Base-by-base conservation (phyloP, 768 basidiomycete species). In the Exidia glandulosa region DNA sequence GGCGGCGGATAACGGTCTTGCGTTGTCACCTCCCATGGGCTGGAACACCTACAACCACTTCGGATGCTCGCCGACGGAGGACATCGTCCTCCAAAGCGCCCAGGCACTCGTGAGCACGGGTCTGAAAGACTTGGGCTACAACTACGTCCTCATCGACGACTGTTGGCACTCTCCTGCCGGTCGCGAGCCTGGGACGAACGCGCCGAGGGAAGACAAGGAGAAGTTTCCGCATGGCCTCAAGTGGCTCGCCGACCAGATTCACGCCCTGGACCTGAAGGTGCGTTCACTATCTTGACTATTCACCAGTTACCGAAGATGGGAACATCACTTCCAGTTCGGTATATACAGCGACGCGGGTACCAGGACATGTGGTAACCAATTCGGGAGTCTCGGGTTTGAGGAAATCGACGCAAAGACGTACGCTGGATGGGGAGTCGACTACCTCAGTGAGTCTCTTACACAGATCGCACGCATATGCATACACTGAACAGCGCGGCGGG, bases 21-120 rank as follows among this genome's bases (percentile, higher is more conserved):
- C n/a, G n/a, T n/a, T n/a, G n/a, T n/a, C 71, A 0, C 73, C 73
- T 1, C 73, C 73, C 62, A 74, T 74, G 72, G 73, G 73, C 4
- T 74, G 72, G 72, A 72, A 75, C 62, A 70, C 71, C 0, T 74
- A 71, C 72, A 75, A 75, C 60, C n/a, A 70, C 58, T 75, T 74
- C 57, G 73, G 69, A 1, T 77, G 75, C 60, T 64, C 66, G 47
- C 74, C 75, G 55, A 65, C 64, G 33, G 73, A 75, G 59, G 70
- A 73, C 50, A 66, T 65, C 52, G 73, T 77, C 61, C n/a, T 75
- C 25, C 61, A 63, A n/a, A 69, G 72, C 1, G 75, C 75, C 2
- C 62, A 71, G 29, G 66, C 69, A 2, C 58, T 76, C 23, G 62
- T 75, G 16, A 47, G 65, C 10, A 67, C 70, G 56, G 71, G 71